A percentile compares a stretch with the other conserved stretches of the same genome.
Evolutionary conservation across 2,329 filamentous ascomycete species (phyloP).

Genomic region (Biscogniauxia marginata): DNA sequence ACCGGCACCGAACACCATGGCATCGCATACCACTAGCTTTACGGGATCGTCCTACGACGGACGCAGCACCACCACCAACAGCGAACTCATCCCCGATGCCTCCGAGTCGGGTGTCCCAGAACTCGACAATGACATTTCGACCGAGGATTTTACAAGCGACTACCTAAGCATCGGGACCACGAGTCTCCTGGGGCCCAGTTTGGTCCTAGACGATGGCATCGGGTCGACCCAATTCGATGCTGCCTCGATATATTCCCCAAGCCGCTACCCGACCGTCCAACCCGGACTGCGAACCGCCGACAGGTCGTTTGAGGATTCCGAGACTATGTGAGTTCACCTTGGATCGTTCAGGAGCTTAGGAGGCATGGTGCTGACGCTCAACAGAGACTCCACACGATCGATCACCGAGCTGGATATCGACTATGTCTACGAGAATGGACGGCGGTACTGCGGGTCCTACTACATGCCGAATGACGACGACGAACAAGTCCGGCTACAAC

Average conservation of each 20-base stretch:
- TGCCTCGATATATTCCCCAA: constrained; percentile 43
- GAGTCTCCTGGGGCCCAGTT: constrained; percentile 23
- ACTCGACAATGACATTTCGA: constrained; percentile 29
- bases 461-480: constrained; percentile 66
- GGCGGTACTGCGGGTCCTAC: constrained; percentile 62
- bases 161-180: constrained; percentile 28
- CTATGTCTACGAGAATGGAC: constrained; percentile 58
- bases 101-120: constrained; percentile 28
- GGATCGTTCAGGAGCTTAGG: background rate
- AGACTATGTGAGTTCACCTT: constrained; percentile 40
- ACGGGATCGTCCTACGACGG: constrained; percentile 24
- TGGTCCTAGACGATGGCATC: constrained; percentile 24
- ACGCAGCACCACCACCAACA: constrained; percentile 18
- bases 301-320: constrained; percentile 35
- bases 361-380: constrained; percentile 9
- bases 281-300: constrained; percentile 37
- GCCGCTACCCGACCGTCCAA: constrained; percentile 39
- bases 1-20: constrained; percentile 21
- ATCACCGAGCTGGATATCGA: constrained; percentile 52
- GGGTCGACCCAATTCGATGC: constrained; percentile 35
- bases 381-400: constrained; percentile 43
- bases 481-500: constrained; percentile 61
- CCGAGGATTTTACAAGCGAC: constrained; percentile 32
- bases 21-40: constrained; percentile 24
- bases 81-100: constrained; percentile 14